Base-by-base conservation (phyloP, 495 filamentous ascomycete species). In the Tuber indicum region DNA sequence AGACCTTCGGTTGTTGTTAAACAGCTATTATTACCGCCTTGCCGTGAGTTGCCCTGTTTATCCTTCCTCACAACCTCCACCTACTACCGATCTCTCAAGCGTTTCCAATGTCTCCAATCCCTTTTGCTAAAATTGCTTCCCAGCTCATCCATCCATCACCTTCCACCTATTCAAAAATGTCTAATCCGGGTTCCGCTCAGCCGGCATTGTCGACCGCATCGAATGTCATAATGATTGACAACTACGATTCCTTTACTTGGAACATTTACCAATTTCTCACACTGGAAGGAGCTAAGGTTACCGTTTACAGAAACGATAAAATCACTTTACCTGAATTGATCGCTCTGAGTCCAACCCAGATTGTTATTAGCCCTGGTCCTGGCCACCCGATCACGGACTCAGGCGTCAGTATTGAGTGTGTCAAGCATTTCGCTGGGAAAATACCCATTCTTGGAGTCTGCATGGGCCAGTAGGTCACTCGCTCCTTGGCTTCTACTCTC, bases 231-330 rank as follows among this genome's bases (percentile, higher is more conserved):
- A 87, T 99, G 75, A 97, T 99, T 81, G 96, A 98, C 86, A 99
- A 99, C 86, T 99, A 98, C 84, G 96, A 99, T 85, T 98, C 95
- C 0, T 99, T 98, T 82, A 97, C 95, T 77, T 98, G 93, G 92
- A 99, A 98, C 83, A 93, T 99, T 76, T 98, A 97, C 85, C 96
- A 99, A 84, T 99, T 98, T 81, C 88, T 99, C 4, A 92, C 94
- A 0, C 90, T 98, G 10, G 96, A 98, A 85, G 96, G 96, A 58
- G 96, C 96, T 42, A 91, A 86, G 0, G 94, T 98, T 62, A 92
- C 90, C 17, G 96, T 98, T 42, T 91, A 89, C 86, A 89, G 96
- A 75, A 99, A 99, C 83, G 94, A 98, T 86, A 89, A 97, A 84
- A 90, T 98, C 84, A 90, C 90, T 6, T 85, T 99, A 16, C 89